Base-by-base conservation (phyloP, 495 filamentous ascomycete species). In the Darksidea phi region DNA sequence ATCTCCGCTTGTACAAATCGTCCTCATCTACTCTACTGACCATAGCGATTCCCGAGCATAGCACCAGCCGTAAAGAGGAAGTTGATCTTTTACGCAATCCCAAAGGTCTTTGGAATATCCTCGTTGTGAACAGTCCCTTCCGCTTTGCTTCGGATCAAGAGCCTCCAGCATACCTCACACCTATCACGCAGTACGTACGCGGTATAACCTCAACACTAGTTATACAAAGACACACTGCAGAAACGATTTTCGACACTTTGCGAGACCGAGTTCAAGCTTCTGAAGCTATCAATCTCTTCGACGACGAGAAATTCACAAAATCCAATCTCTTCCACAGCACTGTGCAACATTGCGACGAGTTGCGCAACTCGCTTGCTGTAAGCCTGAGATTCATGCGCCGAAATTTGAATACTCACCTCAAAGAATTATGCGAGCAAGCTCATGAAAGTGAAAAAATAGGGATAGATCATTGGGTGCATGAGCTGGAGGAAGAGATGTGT, bases 121-220 rank as follows among this genome's bases (percentile, higher is more conserved):
- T 52, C 28, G 32, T 36, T n/a, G 26, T 34, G 12, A 52, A 52
- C 20, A 17, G 41, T 45, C 32, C 20, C 24, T 3, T 17, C 5
- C 28, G 24, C 28, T 17, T 17, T 11, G 13, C 5, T n/a, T 32
- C 25, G 10, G 26, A 34, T 21, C 24, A 24, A 34, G 48, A 52
- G 17, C 11, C 17, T 23, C 15, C 20, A 28, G 13, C 12, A 17
- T 26, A 52, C 34, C 48, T 52, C 15, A 52, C 48, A 10, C 48
- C 48, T 6, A 52, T 52, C 26, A 17, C 48, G 23, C 48, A 52
- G 20, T 52, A 25, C 26, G 32, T 52, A 10, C 48, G 24, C 6
- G 24, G 23, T 26, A 52, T 52, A 28, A 52, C 48, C 5, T 21
- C 48, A 2, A 11, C 48, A 34, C 28, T 52, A 1, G 1, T 32